Conservation (phyloP, 2,329 filamentous ascomycete genomes). For the Arachnopeziza araneosa region DNA sequence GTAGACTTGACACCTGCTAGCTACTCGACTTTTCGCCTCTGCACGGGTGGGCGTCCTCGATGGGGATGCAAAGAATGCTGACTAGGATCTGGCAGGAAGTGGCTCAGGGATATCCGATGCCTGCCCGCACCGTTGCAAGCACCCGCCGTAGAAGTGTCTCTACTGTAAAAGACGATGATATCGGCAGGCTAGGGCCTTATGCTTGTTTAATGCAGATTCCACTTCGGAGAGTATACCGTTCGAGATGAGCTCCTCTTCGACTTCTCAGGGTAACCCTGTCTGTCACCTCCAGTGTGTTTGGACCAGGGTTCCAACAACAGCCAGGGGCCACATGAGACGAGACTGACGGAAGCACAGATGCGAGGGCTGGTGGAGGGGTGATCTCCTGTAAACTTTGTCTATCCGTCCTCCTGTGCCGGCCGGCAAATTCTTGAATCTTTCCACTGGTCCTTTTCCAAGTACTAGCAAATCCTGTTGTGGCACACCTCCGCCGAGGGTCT, state of each 20-base stretch:
- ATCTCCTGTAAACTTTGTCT: background rate
- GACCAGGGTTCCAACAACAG: background rate
- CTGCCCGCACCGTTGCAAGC: background rate
- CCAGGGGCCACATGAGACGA: background rate
- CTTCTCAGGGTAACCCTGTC: background rate
- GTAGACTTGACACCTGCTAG: background rate
- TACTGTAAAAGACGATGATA: background rate
- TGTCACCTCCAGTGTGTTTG: background rate
- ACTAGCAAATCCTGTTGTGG: background rate
- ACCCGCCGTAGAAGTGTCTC: background rate
- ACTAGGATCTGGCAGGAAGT: background rate
- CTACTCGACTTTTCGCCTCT: background rate
- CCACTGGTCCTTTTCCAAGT: background rate
- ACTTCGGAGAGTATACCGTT: background rate
- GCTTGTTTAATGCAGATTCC: background rate
- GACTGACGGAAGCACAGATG: background rate
- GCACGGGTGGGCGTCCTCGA: background rate
- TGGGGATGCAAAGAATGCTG: background rate
- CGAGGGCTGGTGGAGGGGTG: background rate
- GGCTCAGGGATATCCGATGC: background rate
- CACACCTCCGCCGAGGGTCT: background rate
- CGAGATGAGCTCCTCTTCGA: background rate
- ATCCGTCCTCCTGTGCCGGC: background rate
- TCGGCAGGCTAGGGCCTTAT: background rate
- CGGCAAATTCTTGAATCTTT: background rate